These are phyloP conservation scores for Botrytis galanthina DNA, from an alignment of 2,329 filamentous ascomycete species.

Conservation along the genomic window DNA sequence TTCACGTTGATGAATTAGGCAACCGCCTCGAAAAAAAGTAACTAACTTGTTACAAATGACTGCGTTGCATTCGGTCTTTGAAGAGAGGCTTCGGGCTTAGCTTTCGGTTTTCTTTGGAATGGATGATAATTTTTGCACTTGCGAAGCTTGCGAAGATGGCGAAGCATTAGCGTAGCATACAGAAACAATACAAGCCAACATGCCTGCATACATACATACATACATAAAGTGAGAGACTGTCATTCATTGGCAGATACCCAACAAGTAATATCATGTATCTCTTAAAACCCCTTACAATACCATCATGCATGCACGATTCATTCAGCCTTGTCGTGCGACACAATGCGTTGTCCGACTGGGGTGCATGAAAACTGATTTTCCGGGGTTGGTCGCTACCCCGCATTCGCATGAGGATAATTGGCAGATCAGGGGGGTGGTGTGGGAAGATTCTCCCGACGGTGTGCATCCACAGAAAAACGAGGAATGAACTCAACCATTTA, in stretches of 20 bases:
- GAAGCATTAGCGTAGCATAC: not conserved
- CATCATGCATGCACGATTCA: not conserved
- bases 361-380: conserved; percentile 1
- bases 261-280: not conserved
- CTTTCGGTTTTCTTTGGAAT: not conserved
- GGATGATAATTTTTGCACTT: not conserved
- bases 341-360: conserved; percentile 1
- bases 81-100: not conserved
- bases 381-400: conserved; percentile 7
- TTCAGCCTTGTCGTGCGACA: not conserved
- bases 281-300: not conserved
- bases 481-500: not conserved
- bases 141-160: not conserved
- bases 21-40: not conserved
- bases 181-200: not conserved
- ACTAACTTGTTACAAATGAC: not conserved
- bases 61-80: conserved; percentile 11
- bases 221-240: not conserved
- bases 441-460: not conserved
- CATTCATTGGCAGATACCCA: not conserved
- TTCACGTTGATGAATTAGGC: conserved; percentile 3
- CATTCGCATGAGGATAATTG: not conserved
- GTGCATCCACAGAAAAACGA: not conserved
- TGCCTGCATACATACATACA: not conserved
- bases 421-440: not conserved